These are phyloP conservation scores for Lolium multiflorum DNA, from an alignment of 176 grass and related monocot genomes.

Conservation along the genomic window DNA sequence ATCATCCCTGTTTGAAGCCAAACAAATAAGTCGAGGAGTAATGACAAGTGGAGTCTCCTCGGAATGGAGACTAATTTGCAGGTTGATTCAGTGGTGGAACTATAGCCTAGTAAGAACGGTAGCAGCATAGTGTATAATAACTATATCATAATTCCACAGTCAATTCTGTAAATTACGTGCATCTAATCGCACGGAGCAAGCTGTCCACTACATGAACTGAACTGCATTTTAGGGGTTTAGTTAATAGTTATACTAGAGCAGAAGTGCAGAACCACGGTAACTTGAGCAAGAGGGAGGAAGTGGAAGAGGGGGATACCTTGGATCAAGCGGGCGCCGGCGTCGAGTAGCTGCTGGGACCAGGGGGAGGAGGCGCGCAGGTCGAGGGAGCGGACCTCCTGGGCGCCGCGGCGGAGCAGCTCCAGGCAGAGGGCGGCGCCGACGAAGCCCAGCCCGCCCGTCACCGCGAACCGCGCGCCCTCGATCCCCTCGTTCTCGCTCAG, in stretches of 20 bases:
- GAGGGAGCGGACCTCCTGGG: slow-evolving; percentile 77
- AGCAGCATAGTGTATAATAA: not conserved
- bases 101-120: not conserved
- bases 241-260: not conserved
- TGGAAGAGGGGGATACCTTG: slow-evolving; percentile 36
- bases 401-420: slow-evolving; percentile 76
- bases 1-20: not conserved
- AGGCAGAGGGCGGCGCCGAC: slow-evolving; percentile 78
- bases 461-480: slow-evolving; percentile 71
- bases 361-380: slow-evolving; percentile 62
- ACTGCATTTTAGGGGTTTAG: not conserved
- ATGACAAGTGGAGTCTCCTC: not conserved
- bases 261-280: not conserved
- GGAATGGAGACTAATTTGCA: not conserved
- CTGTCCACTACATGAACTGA: not conserved
- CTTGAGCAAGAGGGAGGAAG: not conserved
- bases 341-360: slow-evolving; percentile 59
- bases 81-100: not conserved
- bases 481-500: slow-evolving; percentile 82
- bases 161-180: not conserved
- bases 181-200: not conserved
- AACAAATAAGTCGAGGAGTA: not conserved
- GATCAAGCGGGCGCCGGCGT: slow-evolving; percentile 62
- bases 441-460: slow-evolving; percentile 86
- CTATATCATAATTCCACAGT: not conserved